phyloP scores from a whole-genome alignment of 306 rosid genomes.

The Pterocarpus macrocarpus region DNA sequence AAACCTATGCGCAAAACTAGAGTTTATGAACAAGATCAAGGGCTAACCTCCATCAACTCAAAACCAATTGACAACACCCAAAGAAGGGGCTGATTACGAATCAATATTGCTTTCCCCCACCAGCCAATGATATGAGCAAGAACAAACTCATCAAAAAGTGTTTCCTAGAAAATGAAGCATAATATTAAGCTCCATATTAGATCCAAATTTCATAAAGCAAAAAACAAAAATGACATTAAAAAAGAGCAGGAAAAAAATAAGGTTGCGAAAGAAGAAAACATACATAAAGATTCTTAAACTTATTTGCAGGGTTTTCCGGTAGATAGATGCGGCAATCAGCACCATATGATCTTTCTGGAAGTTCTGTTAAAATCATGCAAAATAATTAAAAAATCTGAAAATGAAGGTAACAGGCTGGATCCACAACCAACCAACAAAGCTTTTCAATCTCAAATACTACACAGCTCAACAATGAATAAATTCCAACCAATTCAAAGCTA shows the following conservation, averaged over 20 bases:
- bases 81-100: conserved; percentile 97
- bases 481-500: conserved; percentile 33
- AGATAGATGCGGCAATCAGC: conserved; percentile 95
- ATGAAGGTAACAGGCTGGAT: neutral
- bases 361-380: conserved; percentile 68
- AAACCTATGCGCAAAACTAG: neutral
- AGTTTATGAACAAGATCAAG: conserved; percentile 36
- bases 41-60: conserved; percentile 90
- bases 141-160: conserved; percentile 98
- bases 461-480: conserved; percentile 18
- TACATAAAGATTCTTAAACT: conserved; percentile 99
- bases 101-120: conserved; percentile 99
- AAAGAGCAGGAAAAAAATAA: conserved; percentile 32
- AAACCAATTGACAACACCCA: conserved; percentile 96
- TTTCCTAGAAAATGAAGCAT: conserved; percentile 62
- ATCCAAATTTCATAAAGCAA: conserved; percentile 18
- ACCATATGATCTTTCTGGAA: conserved; percentile 97
- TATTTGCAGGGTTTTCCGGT: conserved; percentile 89
- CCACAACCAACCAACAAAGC: conserved; percentile 17
- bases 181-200: conserved; percentile 41
- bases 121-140: conserved; percentile 96
- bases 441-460: conserved; percentile 15
- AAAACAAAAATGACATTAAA: conserved; percentile 17
- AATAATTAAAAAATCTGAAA: conserved; percentile 37
- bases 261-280: conserved; percentile 74